phyloP scores from a whole-genome alignment of 352 stramenopile genomes.

The Pythium rishiriense region DNA sequence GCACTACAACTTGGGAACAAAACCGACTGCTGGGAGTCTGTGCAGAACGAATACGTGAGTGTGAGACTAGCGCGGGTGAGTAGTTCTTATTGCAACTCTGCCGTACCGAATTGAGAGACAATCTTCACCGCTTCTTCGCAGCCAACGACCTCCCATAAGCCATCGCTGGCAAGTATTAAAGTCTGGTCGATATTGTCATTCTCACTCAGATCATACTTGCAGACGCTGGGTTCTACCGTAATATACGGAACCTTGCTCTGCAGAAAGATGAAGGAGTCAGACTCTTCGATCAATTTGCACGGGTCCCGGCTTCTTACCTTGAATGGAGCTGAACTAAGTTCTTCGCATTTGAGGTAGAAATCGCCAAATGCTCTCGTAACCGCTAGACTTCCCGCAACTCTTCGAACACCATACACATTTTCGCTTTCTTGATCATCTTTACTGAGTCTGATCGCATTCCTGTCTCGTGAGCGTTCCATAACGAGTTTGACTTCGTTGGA shows the following conservation, averaged over 20 bases:
- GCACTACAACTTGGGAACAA: slow-evolving; percentile 59
- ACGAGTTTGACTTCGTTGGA: slow-evolving; percentile 51
- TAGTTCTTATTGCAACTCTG: not conserved
- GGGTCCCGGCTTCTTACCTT: slow-evolving; percentile 77
- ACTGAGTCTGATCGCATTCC: slow-evolving; percentile 87
- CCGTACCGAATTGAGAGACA: slow-evolving; percentile 70
- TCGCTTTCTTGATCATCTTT: slow-evolving; percentile 88
- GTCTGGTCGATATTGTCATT: slow-evolving; percentile 62
- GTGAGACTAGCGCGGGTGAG: not conserved
- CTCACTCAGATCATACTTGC: slow-evolving; percentile 46
- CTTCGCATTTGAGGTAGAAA: slow-evolving; percentile 92
- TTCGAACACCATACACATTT: slow-evolving; percentile 79
- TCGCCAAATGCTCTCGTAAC: slow-evolving; percentile 93
- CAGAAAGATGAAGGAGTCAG: slow-evolving; percentile 1
- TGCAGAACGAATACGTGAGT: not conserved
- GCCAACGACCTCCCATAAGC: slow-evolving; percentile 79
- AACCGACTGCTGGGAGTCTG: slow-evolving; percentile 8
- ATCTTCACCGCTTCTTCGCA: slow-evolving; percentile 64
- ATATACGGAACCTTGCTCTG: slow-evolving; percentile 84
- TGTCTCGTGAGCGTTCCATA: slow-evolving; percentile 63
- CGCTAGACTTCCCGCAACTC: slow-evolving; percentile 89
- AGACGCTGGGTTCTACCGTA: slow-evolving; percentile 65
- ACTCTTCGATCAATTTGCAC: not conserved
- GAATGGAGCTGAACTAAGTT: slow-evolving; percentile 90
- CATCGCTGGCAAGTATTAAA: slow-evolving; percentile 80